Base-by-base conservation (phyloP, 371 early-diverging fungal genomes). In the Phascolomyces articulosus region DNA sequence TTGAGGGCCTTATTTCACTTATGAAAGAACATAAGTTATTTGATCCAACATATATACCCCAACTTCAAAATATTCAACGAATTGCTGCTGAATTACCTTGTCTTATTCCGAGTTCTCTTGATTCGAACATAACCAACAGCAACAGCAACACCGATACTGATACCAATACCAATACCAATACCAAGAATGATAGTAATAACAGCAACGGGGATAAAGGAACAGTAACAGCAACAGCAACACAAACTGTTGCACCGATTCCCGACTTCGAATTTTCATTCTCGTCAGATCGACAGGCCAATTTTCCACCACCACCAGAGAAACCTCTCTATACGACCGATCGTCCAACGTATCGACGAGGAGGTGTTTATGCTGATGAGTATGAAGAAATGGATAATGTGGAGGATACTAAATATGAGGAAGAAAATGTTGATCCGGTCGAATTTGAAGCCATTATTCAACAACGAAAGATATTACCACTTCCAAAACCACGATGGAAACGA, bases 381-480 rank as follows among this genome's bases (percentile, higher is more conserved):
- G 44, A 44, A 4, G 44, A 44, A 15, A 38, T 38, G 38, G 38
- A 38, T 13, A 38, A 6, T 6, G 18, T 18, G n/a, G 44, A 44
- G 18, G 44, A 44, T 44, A 4, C 16, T 4, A 44, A n/a, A 44
- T 15, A n/a, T n/a, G n/a, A 13, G 18, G 18, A 44, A 44, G 44
- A 15, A 4, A 4, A 18, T 13, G n/a, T 44, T 8, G 44, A 44
- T 44, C 44, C 44, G 16, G n/a, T 13, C 8, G 44, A 44, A 44
- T 44, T 44, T 4, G 44, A 44, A 44, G 44, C 44, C 4, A 44
- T 44, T n/a, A 21, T 66, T 27, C 66, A 61, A 38, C 66, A 66
- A 31, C 60, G 66, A 61, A 66, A 66, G n/a, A 66, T 66, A 10
- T 54, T 66, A 21, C 66, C 66, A 26, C 40, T 66, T 10, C 66